Percentiles rank a stretch among this genome's conserved stretches.
Conservation (phyloP, 257 asterid species). For the Solanum medicagineum region DNA sequence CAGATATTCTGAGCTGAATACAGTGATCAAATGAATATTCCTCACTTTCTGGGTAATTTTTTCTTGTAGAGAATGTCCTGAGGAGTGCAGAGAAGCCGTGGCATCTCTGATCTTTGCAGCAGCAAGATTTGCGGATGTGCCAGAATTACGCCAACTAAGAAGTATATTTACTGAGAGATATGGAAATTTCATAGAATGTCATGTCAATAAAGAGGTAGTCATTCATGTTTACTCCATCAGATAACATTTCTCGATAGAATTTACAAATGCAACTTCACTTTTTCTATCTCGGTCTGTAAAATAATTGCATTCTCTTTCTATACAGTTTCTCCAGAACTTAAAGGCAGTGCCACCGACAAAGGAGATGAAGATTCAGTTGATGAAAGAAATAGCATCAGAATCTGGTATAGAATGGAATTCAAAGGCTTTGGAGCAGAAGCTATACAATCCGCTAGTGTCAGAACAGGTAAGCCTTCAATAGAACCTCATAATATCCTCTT, state of each 20-base stretch:
- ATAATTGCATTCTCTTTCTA: not conserved
- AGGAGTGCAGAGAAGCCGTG: conserved; percentile 80
- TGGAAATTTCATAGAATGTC: conserved; percentile 36
- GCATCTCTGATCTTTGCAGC: conserved; percentile 76
- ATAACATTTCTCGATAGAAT: not conserved
- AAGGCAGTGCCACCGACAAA: conserved; percentile 32
- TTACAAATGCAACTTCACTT: not conserved
- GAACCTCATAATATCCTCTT: not conserved
- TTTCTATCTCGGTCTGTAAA: not conserved
- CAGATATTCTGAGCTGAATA: not conserved
- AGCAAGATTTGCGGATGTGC: conserved; percentile 80
- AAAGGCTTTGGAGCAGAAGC: conserved; percentile 55
- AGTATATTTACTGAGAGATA: conserved; percentile 51
- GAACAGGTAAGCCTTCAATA: conserved; percentile 21
- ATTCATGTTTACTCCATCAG: not conserved
- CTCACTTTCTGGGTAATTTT: not conserved
- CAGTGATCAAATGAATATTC: not conserved
- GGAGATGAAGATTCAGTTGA: conserved; percentile 51
- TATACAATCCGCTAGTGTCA: conserved; percentile 19
- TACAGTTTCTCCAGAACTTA: conserved; percentile 54
- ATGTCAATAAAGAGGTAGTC: conserved; percentile 52
- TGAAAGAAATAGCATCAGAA: conserved; percentile 64
- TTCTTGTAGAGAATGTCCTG: conserved; percentile 70
- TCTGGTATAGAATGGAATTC: conserved; percentile 49
- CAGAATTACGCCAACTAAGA: conserved; percentile 77